Evolutionary conservation across 257 asterid genomes (phyloP).

Genomic region (Mitragyna speciosa): DNA sequence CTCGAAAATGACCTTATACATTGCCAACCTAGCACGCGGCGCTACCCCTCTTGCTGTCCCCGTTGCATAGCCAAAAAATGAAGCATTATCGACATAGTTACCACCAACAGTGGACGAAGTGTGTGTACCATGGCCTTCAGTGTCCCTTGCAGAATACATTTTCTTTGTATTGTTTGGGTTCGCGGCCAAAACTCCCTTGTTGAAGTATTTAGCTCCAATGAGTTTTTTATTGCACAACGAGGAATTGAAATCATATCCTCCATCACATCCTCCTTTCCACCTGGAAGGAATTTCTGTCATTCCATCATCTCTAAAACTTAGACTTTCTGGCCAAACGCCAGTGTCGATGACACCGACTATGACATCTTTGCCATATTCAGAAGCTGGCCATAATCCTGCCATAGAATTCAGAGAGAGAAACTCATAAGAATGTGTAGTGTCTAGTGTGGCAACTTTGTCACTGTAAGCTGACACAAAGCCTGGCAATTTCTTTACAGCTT

Average conservation of each 20-base stretch:
- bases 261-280: slow-evolving; percentile 50
- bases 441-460: slow-evolving; percentile 32
- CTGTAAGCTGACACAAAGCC: slow-evolving; percentile 43
- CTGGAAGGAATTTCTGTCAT: slow-evolving; percentile 39
- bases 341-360: slow-evolving; percentile 49
- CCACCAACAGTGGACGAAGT: slow-evolving; percentile 48
- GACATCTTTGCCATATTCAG: slow-evolving; percentile 41
- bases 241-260: slow-evolving; percentile 41
- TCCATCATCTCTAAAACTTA: slow-evolving; percentile 43
- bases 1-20: slow-evolving; percentile 30
- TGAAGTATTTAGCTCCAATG: slow-evolving; percentile 45
- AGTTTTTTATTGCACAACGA: slow-evolving; percentile 42
- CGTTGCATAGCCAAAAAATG: slow-evolving; percentile 43
- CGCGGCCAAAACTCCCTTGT: slow-evolving; percentile 39
- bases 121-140: slow-evolving; percentile 51
- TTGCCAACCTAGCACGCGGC: slow-evolving; percentile 46
- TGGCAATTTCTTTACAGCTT: slow-evolving; percentile 23
- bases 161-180: slow-evolving; percentile 21
- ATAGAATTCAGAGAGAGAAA: slow-evolving; percentile 41
- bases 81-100: slow-evolving; percentile 38
- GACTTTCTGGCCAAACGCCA: slow-evolving; percentile 57
- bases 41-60: slow-evolving; percentile 54
- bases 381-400: slow-evolving; percentile 53
- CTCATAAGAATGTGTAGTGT: slow-evolving; percentile 51
- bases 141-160: slow-evolving; percentile 45